Conservation (phyloP, 106 monocot species). For the Dactylorhiza incarnata region DNA sequence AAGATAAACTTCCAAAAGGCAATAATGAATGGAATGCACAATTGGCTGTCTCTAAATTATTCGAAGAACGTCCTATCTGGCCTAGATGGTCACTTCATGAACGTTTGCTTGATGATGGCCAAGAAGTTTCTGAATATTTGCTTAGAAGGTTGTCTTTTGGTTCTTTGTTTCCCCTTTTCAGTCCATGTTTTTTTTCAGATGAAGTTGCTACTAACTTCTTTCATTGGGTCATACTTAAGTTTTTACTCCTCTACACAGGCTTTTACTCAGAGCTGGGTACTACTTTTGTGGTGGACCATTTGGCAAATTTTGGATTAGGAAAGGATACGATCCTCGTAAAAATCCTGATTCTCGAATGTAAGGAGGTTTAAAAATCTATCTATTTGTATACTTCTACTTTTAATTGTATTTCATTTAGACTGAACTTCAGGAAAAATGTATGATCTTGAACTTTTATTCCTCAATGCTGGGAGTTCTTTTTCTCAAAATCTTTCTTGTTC, state of each 20-base stretch:
- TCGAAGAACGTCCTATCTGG: slow-evolving; percentile 86
- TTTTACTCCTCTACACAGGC: slow-evolving; percentile 26
- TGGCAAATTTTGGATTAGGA: slow-evolving; percentile 86
- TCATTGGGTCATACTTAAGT: background rate
- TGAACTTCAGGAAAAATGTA: background rate
- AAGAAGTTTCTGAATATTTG: slow-evolving; percentile 38
- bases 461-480: background rate
- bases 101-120: slow-evolving; percentile 56
- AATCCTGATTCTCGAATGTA: slow-evolving; percentile 86
- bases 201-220: background rate
- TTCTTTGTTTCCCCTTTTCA: background rate
- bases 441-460: background rate
- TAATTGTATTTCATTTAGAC: background rate
- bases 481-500: background rate
- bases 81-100: slow-evolving; percentile 73
- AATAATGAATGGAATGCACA: slow-evolving; percentile 71
- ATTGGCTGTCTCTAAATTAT: slow-evolving; percentile 63
- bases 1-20: slow-evolving; percentile 60
- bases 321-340: slow-evolving; percentile 92
- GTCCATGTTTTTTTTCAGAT: background rate
- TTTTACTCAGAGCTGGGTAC: slow-evolving; percentile 76
- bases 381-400: background rate
- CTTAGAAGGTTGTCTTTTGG: slow-evolving; percentile 46
- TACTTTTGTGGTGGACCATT: slow-evolving; percentile 93
- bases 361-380: slow-evolving; percentile 6